phyloP scores from a whole-genome alignment of 1,284 basidiomycete genomes.

The Blastosporella zonata region DNA sequence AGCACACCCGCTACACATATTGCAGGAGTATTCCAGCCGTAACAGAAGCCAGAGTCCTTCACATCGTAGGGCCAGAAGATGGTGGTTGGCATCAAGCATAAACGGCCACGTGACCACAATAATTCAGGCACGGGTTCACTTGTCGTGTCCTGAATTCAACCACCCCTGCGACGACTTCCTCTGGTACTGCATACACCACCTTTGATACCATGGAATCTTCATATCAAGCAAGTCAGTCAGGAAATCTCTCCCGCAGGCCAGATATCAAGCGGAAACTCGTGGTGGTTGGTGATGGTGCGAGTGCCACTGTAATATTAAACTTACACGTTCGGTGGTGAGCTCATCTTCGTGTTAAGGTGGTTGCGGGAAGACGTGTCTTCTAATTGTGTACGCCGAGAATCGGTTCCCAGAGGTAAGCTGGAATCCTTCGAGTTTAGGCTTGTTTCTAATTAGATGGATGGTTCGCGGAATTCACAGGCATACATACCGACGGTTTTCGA shows the following conservation, averaged over 20 bases:
- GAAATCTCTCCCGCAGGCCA: constrained; percentile 49
- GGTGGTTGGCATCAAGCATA: constrained; percentile 31
- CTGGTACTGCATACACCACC: constrained; percentile 9
- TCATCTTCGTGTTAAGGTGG: constrained; percentile 48
- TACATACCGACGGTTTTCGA: constrained; percentile 99
- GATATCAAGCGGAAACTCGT: constrained; percentile 89
- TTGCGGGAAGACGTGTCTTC: constrained; percentile 87
- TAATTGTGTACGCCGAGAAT: constrained; percentile 96
- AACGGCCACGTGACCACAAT: constrained; percentile 33
- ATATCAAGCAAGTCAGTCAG: constrained; percentile 26
- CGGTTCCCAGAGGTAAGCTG: constrained; percentile 89
- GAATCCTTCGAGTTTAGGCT: constrained; percentile 14
- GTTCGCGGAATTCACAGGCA: constrained; percentile 51
- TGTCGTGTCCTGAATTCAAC: constrained; percentile 6
- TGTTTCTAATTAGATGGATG: constrained; percentile 19
- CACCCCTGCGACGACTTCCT: constrained; percentile 7
- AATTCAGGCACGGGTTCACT: constrained; percentile 1
- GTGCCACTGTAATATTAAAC: constrained; percentile 25
- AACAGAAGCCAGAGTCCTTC: constrained; percentile 41
- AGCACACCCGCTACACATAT: constrained; percentile 53
- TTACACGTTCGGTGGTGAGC: constrained; percentile 18
- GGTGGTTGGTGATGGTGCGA: constrained; percentile 85
- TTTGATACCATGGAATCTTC: constrained; percentile 28
- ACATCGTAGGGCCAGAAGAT: constrained; percentile 57
- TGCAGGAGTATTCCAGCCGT: constrained; percentile 48